phyloP scores from a whole-genome alignment of 139 green algal genomes.

The Diplosphaera chodatii region DNA sequence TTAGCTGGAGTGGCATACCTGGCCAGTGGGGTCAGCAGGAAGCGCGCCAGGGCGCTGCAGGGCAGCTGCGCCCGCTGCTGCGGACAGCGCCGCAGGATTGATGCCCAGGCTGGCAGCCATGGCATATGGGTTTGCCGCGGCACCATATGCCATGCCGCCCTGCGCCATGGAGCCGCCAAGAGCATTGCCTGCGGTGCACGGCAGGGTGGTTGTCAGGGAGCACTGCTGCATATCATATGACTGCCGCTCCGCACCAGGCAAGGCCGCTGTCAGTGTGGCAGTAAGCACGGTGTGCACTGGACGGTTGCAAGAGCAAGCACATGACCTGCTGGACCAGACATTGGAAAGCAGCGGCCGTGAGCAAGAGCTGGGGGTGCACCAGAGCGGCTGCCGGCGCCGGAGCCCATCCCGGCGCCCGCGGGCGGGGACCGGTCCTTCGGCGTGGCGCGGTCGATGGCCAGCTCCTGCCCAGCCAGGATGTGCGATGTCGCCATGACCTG shows the following conservation, averaged over 20 bases:
- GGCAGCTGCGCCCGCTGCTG: not conserved
- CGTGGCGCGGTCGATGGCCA: constrained; percentile 79
- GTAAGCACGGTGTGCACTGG: too few relatives aligned
- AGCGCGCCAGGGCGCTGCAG: not conserved
- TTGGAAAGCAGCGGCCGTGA: too few relatives aligned
- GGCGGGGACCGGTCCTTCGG: constrained; percentile 58
- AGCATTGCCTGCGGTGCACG: not conserved
- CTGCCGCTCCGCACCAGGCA: too few relatives aligned
- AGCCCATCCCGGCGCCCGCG: not conserved
- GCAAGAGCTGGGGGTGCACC: too few relatives aligned
- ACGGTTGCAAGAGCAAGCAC: too few relatives aligned
- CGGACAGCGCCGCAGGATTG: constrained; percentile 1
- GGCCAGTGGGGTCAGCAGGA: not conserved
- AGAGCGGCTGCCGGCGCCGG: not conserved
- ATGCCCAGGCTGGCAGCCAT: not conserved
- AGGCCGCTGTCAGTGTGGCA: too few relatives aligned
- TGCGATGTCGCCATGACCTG: constrained; percentile 23
- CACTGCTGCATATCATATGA: too few relatives aligned
- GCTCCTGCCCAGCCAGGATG: constrained; percentile 69
- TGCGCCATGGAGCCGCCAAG: not conserved
- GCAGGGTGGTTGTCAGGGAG: too few relatives aligned
- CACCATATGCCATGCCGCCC: not conserved
- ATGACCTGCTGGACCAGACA: too few relatives aligned
- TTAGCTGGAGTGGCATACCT: not conserved
- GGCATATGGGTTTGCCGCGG: not conserved